Evolutionary conservation across 2,329 filamentous ascomycete genomes (phyloP), one percentile per base, ranked within the genome.

Genomic region (Beauveria asiatica): DNA sequence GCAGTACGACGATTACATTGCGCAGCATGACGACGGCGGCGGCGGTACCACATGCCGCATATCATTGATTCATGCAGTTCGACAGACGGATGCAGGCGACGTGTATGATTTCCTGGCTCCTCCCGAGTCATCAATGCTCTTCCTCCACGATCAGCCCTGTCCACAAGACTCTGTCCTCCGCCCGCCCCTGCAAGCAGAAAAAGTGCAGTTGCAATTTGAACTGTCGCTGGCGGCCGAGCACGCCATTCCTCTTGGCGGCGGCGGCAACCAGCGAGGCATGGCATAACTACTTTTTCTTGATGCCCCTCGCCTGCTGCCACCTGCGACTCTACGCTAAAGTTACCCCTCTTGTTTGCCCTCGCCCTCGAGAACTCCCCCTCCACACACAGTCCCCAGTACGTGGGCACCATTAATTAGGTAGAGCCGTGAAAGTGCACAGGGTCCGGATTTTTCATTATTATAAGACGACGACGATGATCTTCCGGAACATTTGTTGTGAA

Each of bases 31-130:
- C 54, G 42, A 44, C 52, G 52, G 23, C 53, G 25, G 41, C 53
- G 42, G 41, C 37, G 50, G 33, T 37, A 57, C 44, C 54, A 48
- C 44, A 57, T 48, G 30, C 42, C 42, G 44, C 33, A 57, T 25
- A 33, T 25, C 39, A 27, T 45, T 41, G 54, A 19, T 50, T 57
- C 55, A 50, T 57, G 23, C 49, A 51, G 49, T 33, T 39, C 11
- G 39, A 56, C 41, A 45, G 25, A 33, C 53, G 25, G 19, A 57
- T 57, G 54, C 56, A 51, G 56, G 56, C 56, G 56, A 59, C 56
- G 33, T 51, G 56, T 59, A 59, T 52, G 46, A 52, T 59, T 57
- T 39, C 8, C 17, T n/a, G 25, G 9, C 55, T 46, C 37, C 55
- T 57, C 33, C 27, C 46, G 55, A 57, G 55, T 57, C 45, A 9